These are phyloP conservation scores for Talaromyces sp. DNA, from an alignment of 2,329 filamentous ascomycete genomes.

Conservation along the genomic window DNA sequence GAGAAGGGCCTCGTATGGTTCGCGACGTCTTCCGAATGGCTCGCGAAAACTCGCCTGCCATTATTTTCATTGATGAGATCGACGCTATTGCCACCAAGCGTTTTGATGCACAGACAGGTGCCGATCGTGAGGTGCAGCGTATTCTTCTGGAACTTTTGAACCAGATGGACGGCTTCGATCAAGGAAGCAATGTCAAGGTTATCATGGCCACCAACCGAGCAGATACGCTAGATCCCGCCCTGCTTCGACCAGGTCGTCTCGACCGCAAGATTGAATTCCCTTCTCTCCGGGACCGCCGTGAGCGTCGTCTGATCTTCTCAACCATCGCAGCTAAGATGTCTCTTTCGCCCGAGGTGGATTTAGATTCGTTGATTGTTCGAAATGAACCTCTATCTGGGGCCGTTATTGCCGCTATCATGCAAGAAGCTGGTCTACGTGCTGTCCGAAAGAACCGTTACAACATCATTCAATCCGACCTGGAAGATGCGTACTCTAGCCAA, in stretches of 20 bases:
- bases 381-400: slow-evolving; percentile 95
- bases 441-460: slow-evolving; percentile 98
- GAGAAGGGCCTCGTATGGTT: slow-evolving; percentile 97
- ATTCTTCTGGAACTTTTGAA: slow-evolving; percentile 96
- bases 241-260: slow-evolving; percentile 86
- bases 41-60: slow-evolving; percentile 93
- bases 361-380: slow-evolving; percentile 92
- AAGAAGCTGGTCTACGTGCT: slow-evolving; percentile 90
- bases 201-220: slow-evolving; percentile 99
- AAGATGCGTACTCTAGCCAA: slow-evolving; percentile 95
- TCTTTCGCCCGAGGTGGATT: slow-evolving; percentile 89
- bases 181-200: slow-evolving; percentile 98
- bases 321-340: slow-evolving; percentile 99
- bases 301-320: slow-evolving; percentile 91
- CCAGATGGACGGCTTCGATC: slow-evolving; percentile 99
- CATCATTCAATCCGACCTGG: slow-evolving; percentile 94
- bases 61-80: slow-evolving; percentile 99
- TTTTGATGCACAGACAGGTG: slow-evolving; percentile 97
- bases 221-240: slow-evolving; percentile 88
- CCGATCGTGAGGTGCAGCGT: slow-evolving; percentile 96
- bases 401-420: slow-evolving; percentile 98
- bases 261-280: slow-evolving; percentile 99
- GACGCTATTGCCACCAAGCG: slow-evolving; percentile 98
- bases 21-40: slow-evolving; percentile 99
- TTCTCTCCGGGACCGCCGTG: slow-evolving; percentile 85